Evolutionary conservation across 2,329 filamentous ascomycete genomes (phyloP).

Genomic region (Periconia macrospinosa): DNA sequence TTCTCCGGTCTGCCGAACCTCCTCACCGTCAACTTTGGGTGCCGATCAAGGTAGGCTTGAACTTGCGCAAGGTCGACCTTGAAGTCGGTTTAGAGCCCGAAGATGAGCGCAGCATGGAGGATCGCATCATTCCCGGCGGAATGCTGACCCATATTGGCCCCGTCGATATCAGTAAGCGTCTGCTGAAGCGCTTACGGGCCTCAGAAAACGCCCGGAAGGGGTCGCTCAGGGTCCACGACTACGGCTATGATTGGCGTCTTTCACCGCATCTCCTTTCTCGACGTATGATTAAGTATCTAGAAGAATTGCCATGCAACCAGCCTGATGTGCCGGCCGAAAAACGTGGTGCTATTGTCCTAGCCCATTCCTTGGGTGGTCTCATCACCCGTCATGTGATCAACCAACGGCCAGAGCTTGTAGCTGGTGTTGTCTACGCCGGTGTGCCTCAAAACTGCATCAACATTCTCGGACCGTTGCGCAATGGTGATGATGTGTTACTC

Average conservation of each 20-base stretch:
- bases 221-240: conserved; percentile 79
- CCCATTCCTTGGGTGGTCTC: conserved; percentile 84
- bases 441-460: conserved; percentile 86
- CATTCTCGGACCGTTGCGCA: conserved; percentile 83
- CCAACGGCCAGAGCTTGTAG: conserved; percentile 78
- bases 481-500: conserved; percentile 88
- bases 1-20: conserved; percentile 80
- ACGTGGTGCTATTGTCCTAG: conserved; percentile 76
- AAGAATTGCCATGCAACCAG: conserved; percentile 73
- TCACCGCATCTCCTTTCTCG: conserved; percentile 76
- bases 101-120: conserved; percentile 80
- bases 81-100: conserved; percentile 81
- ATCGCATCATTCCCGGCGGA: conserved; percentile 80
- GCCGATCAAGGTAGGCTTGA: conserved; percentile 88
- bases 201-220: conserved; percentile 73
- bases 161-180: conserved; percentile 80
- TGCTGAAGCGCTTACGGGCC: conserved; percentile 76
- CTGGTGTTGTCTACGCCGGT: conserved; percentile 83
- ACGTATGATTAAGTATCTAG: conserved; percentile 72
- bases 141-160: conserved; percentile 92
- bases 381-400: conserved; percentile 90
- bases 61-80: conserved; percentile 86
- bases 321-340: conserved; percentile 54
- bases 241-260: conserved; percentile 92
- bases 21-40: conserved; percentile 91